Evolutionary conservation across 2,329 filamentous ascomycete species (phyloP).

Genomic region (Mycosphaerelloides madeirae): DNA sequence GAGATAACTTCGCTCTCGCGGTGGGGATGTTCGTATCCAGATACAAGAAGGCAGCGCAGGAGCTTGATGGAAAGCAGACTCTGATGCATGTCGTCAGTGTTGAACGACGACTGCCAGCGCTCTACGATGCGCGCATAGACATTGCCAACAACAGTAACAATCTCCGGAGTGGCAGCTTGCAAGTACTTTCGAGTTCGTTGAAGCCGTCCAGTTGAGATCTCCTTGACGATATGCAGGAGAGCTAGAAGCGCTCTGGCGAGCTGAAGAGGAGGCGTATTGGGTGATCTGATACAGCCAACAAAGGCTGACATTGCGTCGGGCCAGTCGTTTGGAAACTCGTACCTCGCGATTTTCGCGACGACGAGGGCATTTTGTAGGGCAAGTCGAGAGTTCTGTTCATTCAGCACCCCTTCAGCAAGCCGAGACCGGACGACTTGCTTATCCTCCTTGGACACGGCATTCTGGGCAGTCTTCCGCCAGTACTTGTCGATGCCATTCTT

Average conservation of each 20-base stretch:
- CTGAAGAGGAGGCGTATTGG: slow-evolving; percentile 42
- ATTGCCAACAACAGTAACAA: slow-evolving; percentile 71
- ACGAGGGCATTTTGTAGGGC: slow-evolving; percentile 85
- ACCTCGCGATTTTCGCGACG: slow-evolving; percentile 78
- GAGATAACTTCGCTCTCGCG: slow-evolving; percentile 68
- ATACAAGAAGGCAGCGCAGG: slow-evolving; percentile 70
- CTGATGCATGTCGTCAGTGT: slow-evolving; percentile 61
- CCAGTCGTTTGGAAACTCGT: slow-evolving; percentile 89
- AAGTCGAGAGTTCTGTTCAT: slow-evolving; percentile 69
- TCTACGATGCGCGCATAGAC: slow-evolving; percentile 71
- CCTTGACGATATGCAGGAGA: slow-evolving; percentile 82
- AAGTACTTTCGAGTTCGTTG: slow-evolving; percentile 70
- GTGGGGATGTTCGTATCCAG: slow-evolving; percentile 80
- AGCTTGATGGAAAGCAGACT: slow-evolving; percentile 76
- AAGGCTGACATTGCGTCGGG: slow-evolving; percentile 50
- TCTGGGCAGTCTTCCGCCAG: slow-evolving; percentile 77
- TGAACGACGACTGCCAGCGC: slow-evolving; percentile 51
- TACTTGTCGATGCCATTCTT: slow-evolving; percentile 96
- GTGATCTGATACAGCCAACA: slow-evolving; percentile 57
- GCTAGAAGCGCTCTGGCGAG: slow-evolving; percentile 70
- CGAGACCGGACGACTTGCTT: slow-evolving; percentile 71
- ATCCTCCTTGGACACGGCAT: slow-evolving; percentile 62
- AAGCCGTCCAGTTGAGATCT: slow-evolving; percentile 75
- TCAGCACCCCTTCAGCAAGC: slow-evolving; percentile 69
- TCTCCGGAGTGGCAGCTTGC: slow-evolving; percentile 73